phyloP scores from a whole-genome alignment of 2,329 filamentous ascomycete species.

The Penicillium sp. region DNA sequence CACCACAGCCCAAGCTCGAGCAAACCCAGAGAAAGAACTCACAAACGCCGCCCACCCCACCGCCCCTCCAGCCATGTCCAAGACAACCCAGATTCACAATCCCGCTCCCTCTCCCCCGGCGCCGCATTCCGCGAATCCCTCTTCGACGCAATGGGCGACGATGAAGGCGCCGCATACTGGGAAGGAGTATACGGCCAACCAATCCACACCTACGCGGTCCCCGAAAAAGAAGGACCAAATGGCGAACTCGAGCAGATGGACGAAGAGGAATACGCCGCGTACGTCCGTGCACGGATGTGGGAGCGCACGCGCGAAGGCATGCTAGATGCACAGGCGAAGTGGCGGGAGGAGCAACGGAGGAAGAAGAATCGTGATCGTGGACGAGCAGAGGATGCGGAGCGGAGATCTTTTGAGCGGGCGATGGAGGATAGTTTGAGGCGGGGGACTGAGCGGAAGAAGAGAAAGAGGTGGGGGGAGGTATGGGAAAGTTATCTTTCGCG shows the following conservation, averaged over 20 bases:
- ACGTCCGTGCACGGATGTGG: constrained; percentile 90
- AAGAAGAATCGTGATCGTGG: constrained; percentile 45
- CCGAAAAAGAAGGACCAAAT: constrained; percentile 48
- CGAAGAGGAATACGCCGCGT: constrained; percentile 86
- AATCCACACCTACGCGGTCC: constrained; percentile 73
- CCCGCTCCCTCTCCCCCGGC: constrained; percentile 59
- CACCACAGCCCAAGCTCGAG: constrained; percentile 16
- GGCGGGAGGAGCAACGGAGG: constrained; percentile 54
- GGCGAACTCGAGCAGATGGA: constrained; percentile 77
- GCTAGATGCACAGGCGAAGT: constrained; percentile 69
- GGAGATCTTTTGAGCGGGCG: constrained; percentile 55
- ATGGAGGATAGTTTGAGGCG: constrained; percentile 69
- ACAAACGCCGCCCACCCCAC: not conserved
- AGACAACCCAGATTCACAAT: not conserved
- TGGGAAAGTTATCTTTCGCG: constrained; percentile 66
- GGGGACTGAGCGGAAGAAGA: constrained; percentile 61
- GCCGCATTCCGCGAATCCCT: constrained; percentile 87
- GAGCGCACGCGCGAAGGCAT: constrained; percentile 87
- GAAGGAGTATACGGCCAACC: constrained; percentile 95
- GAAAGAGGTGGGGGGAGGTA: constrained; percentile 50
- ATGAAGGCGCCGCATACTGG: constrained; percentile 95
- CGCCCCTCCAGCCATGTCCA: not conserved
- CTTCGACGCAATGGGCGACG: constrained; percentile 95
- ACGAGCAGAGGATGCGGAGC: constrained; percentile 25
- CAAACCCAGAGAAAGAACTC: not conserved